A percentile compares a stretch with the other conserved stretches of the same genome.
phyloP scores from a whole-genome alignment of 2,329 filamentous ascomycete species.

The Fusarium sp. region DNA sequence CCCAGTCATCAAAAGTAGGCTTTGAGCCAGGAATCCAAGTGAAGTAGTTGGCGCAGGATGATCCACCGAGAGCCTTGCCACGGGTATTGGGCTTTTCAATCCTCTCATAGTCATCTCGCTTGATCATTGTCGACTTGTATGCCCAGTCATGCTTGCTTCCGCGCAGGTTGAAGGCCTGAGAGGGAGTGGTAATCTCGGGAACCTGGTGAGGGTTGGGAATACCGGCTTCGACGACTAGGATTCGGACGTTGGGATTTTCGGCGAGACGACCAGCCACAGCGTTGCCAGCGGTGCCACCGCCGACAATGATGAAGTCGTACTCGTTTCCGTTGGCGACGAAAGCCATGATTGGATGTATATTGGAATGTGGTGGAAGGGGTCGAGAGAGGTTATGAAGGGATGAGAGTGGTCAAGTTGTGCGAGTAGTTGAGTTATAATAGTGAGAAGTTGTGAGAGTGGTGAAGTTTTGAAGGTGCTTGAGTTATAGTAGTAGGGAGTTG shows the following conservation, averaged over 20 bases:
- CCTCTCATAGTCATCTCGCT: slow-evolving; percentile 67
- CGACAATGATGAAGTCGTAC: neutral
- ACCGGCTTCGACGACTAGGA: slow-evolving; percentile 61
- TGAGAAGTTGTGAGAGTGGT: neutral
- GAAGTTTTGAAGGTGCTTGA: neutral
- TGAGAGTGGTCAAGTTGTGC: neutral
- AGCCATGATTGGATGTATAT: neutral
- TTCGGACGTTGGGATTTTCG: slow-evolving; percentile 49
- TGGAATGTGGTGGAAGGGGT: neutral
- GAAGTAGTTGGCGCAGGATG: slow-evolving; percentile 69
- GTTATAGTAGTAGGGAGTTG: neutral
- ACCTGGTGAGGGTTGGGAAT: slow-evolving; percentile 59
- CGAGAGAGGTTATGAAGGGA: neutral
- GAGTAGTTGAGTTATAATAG: neutral
- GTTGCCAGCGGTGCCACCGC: slow-evolving; percentile 48
- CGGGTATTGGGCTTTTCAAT: slow-evolving; percentile 73
- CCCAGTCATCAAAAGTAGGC: slow-evolving; percentile 73
- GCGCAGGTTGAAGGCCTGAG: slow-evolving; percentile 63
- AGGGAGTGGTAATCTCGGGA: slow-evolving; percentile 63
- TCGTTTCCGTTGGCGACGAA: neutral
- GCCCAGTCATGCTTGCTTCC: slow-evolving; percentile 67
- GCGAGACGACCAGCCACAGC: slow-evolving; percentile 49
- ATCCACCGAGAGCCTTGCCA: slow-evolving; percentile 68
- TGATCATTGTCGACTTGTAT: slow-evolving; percentile 71
- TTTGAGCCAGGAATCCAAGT: slow-evolving; percentile 70